phyloP scores from a whole-genome alignment of 345 rosid genomes.

The Jatropha curcas region DNA sequence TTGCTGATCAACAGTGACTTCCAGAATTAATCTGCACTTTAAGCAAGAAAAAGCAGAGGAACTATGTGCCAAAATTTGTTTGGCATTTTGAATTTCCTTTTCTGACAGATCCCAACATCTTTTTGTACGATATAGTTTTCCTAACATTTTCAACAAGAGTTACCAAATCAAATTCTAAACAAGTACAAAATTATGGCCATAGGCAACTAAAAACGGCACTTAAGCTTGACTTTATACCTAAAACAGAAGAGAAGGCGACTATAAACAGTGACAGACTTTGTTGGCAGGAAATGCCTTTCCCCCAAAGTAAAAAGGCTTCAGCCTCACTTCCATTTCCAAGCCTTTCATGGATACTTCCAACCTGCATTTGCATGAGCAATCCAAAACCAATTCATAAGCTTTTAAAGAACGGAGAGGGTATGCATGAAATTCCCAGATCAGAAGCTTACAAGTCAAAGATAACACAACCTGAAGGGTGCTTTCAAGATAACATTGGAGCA shows the following conservation, averaged over 20 bases:
- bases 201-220: neutral
- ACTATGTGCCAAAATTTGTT: slow-evolving; percentile 43
- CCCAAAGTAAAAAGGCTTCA: slow-evolving; percentile 72
- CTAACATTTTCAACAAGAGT: slow-evolving; percentile 34
- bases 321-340: slow-evolving; percentile 82
- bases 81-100: slow-evolving; percentile 66
- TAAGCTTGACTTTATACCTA: slow-evolving; percentile 50
- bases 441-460: slow-evolving; percentile 1
- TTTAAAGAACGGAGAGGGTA: neutral
- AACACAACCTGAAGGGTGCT: slow-evolving; percentile 83
- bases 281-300: slow-evolving; percentile 62
- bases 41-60: slow-evolving; percentile 45
- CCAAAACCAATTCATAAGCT: slow-evolving; percentile 2
- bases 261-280: slow-evolving; percentile 59
- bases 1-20: slow-evolving; percentile 60
- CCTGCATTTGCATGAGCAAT: slow-evolving; percentile 41
- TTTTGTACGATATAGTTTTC: slow-evolving; percentile 68
- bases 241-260: slow-evolving; percentile 67
- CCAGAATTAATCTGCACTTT: slow-evolving; percentile 66
- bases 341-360: slow-evolving; percentile 70
- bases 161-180: slow-evolving; percentile 17
- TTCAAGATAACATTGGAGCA: slow-evolving; percentile 83
- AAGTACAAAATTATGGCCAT: neutral
- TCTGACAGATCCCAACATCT: slow-evolving; percentile 59
- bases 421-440: slow-evolving; percentile 12